Evolutionary conservation across 1,284 basidiomycete genomes (phyloP), one percentile per base, ranked within the genome.

Genomic region (Afroboletus lepidellus): DNA sequence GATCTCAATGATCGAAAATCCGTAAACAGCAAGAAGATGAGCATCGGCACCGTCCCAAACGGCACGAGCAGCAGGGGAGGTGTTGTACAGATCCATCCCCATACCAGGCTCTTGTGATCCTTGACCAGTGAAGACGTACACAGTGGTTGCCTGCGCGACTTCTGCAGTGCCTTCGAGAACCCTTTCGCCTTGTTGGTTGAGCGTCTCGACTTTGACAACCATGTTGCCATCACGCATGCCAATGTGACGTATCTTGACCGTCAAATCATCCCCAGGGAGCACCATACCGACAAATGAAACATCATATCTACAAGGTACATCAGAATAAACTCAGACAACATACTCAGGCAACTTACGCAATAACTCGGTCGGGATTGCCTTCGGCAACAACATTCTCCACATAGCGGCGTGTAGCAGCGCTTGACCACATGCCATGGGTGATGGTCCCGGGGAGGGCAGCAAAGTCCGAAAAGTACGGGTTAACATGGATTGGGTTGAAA

Each of bases 41-140:
- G 84, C 82, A 67, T 99, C 96, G 48, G 96, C 96, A 52, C 88
- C 89, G 57, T 99, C 95, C 96, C 96, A 99, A 50, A 98, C 94
- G 43, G 92, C 90, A 61, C 90, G 90, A 57, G 96, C 97, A 34
- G 95, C 94, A 38, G 92, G 87, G 12, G 94, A 98, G 60, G 76
- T 84, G 71, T 86, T 89, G 80, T 98, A 99, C 4, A 99, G 82
- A 63, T 98, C 95, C 95, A 99, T 98, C 37, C 97, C 96, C 96
- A 99, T 99, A 34, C 95, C 94, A 44, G 90, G 87, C 73, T 99
- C 96, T 72, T 99, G 97, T 23, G 94, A 98, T 51, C 96, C 96
- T 72, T 99, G 96, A 46, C 96, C 96, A 49, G 96, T 99, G 80
- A 98, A 98, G 66, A 98, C 94, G 65, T 98, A 98, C 46, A 92